Evolutionary conservation across 148 eudicot genomes (phyloP).

Genomic region (Spergularia bocconei): DNA sequence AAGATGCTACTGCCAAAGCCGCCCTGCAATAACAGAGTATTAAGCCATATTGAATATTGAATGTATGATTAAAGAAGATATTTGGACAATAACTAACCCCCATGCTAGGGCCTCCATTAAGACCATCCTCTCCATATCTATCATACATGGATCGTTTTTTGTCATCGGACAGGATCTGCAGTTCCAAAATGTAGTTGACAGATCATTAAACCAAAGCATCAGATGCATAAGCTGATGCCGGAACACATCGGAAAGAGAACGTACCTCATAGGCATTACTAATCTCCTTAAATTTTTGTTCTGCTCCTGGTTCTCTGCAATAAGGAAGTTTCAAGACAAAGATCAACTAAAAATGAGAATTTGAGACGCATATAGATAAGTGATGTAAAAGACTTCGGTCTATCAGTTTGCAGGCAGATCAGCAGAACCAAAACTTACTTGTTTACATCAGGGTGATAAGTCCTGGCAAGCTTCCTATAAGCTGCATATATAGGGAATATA

Average conservation of each 20-base stretch:
- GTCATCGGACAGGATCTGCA: slow-evolving; percentile 94
- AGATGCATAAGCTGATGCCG: slow-evolving; percentile 17
- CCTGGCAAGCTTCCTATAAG: slow-evolving; percentile 97
- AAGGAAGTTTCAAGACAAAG: background rate
- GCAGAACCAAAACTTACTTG: slow-evolving; percentile 58
- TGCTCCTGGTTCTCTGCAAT: slow-evolving; percentile 88
- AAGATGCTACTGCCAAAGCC: slow-evolving; percentile 67
- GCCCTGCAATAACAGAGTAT: slow-evolving; percentile 47
- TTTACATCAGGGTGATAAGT: slow-evolving; percentile 97
- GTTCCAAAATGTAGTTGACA: background rate
- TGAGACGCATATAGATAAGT: too few relatives aligned
- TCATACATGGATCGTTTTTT: slow-evolving; percentile 96
- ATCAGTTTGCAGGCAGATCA: slow-evolving; percentile 2
- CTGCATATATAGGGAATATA: slow-evolving; percentile 46
- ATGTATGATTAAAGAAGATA: background rate
- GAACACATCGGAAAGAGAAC: background rate
- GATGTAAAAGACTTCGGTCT: background rate
- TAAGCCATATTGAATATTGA: background rate
- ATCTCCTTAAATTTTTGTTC: slow-evolving; percentile 92
- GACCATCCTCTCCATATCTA: slow-evolving; percentile 91
- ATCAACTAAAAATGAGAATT: background rate
- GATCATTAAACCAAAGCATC: background rate
- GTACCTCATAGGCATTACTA: slow-evolving; percentile 95
- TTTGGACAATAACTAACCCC: slow-evolving; percentile 33
- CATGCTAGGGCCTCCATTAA: slow-evolving; percentile 64